phyloP scores from a whole-genome alignment of 768 basidiomycete species.

The Termitomyces sp. region DNA sequence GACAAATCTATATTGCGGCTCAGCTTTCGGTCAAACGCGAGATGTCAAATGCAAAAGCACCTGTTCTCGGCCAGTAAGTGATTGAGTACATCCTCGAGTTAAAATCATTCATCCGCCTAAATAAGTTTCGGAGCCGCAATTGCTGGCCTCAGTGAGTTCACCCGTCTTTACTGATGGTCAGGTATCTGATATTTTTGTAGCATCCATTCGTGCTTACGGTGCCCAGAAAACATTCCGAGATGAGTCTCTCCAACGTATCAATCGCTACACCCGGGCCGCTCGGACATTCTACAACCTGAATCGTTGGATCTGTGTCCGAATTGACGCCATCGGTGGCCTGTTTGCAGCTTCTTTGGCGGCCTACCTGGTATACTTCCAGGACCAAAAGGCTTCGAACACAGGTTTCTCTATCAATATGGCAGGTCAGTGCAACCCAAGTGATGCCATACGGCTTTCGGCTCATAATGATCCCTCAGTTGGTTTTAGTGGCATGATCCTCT shows the following conservation, averaged over 20 bases:
- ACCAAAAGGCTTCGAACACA: conserved; percentile 33
- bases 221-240: conserved; percentile 42
- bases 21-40: conserved; percentile 45
- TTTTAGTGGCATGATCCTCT: conserved; percentile 52
- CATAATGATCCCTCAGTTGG: conserved; percentile 25
- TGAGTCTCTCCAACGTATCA: conserved; percentile 44
- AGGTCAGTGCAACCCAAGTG: conserved; percentile 16
- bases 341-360: conserved; percentile 52
- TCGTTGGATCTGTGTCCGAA: conserved; percentile 40
- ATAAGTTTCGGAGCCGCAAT: conserved; percentile 48
- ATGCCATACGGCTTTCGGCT: conserved; percentile 10
- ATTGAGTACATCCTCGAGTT: conserved; percentile 18
- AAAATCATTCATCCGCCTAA: background rate
- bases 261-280: conserved; percentile 42
- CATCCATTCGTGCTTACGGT: conserved; percentile 61
- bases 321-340: conserved; percentile 49
- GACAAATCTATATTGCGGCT: conserved; percentile 37
- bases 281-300: conserved; percentile 50
- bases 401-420: conserved; percentile 57
- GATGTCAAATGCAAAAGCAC: conserved; percentile 34
- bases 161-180: background rate
- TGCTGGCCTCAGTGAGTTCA: conserved; percentile 40
- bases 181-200: conserved; percentile 17
- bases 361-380: conserved; percentile 43
- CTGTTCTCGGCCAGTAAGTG: conserved; percentile 32